Conservation (phyloP, 441 rosid genomes). For the Euphorbia schlechtendalii region DNA sequence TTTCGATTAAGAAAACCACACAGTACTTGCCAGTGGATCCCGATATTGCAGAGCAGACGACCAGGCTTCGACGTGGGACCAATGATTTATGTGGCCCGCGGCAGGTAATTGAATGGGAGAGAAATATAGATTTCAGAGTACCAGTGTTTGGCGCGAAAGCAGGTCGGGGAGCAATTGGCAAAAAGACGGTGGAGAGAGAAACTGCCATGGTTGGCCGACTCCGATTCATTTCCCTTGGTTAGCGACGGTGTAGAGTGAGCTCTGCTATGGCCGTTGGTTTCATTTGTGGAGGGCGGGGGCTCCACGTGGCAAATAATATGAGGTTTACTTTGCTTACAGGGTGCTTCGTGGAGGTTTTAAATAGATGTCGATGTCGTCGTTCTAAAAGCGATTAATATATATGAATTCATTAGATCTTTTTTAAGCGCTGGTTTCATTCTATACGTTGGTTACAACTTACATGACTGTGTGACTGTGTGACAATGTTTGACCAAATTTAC, state of each 20-base stretch:
- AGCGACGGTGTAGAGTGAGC: neutral
- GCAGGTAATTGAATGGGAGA: neutral
- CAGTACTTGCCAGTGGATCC: conserved; percentile 45
- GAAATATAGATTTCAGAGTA: conserved; percentile 10
- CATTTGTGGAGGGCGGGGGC: conserved; percentile 26
- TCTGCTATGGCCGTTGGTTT: conserved; percentile 12
- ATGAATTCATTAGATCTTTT: too few relatives aligned
- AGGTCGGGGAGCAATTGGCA: conserved; percentile 16
- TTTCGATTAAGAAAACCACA: neutral
- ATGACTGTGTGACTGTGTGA: too few relatives aligned
- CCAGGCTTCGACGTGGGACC: conserved; percentile 18
- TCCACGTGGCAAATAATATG: conserved; percentile 46
- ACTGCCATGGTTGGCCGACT: conserved; percentile 25
- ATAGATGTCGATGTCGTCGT: too few relatives aligned
- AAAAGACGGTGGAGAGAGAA: conserved; percentile 31
- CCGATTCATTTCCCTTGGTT: neutral
- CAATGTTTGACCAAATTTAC: too few relatives aligned
- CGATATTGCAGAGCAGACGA: conserved; percentile 43
- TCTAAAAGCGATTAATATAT: too few relatives aligned
- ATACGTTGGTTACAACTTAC: too few relatives aligned
- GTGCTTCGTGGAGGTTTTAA: too few relatives aligned
- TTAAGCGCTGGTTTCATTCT: too few relatives aligned
- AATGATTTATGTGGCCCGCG: conserved; percentile 10
- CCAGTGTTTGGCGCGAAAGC: conserved; percentile 4
- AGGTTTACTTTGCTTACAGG: too few relatives aligned